These are phyloP conservation scores for Esteya vermicola DNA, from an alignment of 2,329 filamentous ascomycete genomes.

Conservation along the genomic window DNA sequence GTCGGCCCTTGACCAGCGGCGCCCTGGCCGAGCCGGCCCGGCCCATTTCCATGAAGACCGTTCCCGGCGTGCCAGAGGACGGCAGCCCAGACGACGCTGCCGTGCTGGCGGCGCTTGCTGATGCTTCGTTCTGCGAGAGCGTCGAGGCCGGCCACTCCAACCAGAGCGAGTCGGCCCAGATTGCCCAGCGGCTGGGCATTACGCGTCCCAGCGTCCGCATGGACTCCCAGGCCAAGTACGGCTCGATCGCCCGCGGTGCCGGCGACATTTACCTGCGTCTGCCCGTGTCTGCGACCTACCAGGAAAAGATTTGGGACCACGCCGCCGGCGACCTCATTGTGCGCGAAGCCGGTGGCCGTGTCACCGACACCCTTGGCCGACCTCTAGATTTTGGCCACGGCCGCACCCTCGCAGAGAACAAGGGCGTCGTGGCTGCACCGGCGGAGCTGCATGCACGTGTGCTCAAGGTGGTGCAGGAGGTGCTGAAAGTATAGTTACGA, in stretches of 20 bases:
- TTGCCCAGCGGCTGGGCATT: slow-evolving; percentile 76
- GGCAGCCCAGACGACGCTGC: slow-evolving; percentile 39
- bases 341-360: slow-evolving; percentile 79
- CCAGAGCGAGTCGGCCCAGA: slow-evolving; percentile 74
- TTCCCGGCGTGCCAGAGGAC: too few relatives aligned
- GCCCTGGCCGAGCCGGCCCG: slow-evolving; percentile 33
- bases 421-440: slow-evolving; percentile 84
- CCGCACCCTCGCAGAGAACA: slow-evolving; percentile 76
- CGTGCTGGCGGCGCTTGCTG: slow-evolving; percentile 48
- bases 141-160: slow-evolving; percentile 88
- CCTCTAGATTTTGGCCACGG: slow-evolving; percentile 76
- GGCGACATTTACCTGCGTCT: slow-evolving; percentile 90
- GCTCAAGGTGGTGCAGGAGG: slow-evolving; percentile 67
- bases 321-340: slow-evolving; percentile 91
- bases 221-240: slow-evolving; percentile 98
- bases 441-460: slow-evolving; percentile 61
- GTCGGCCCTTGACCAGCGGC: slow-evolving; percentile 51
- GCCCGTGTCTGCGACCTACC: slow-evolving; percentile 66
- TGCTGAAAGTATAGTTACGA: slow-evolving; percentile 31
- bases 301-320: slow-evolving; percentile 99
- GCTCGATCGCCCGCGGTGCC: slow-evolving; percentile 81
- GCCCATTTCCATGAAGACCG: slow-evolving; percentile 62
- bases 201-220: slow-evolving; percentile 81
- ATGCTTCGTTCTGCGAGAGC: slow-evolving; percentile 90
- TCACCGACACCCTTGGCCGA: slow-evolving; percentile 79